These are phyloP conservation scores for Ophiocordyceps robertsii DNA, from an alignment of 2,329 filamentous ascomycete species.

Conservation along the genomic window DNA sequence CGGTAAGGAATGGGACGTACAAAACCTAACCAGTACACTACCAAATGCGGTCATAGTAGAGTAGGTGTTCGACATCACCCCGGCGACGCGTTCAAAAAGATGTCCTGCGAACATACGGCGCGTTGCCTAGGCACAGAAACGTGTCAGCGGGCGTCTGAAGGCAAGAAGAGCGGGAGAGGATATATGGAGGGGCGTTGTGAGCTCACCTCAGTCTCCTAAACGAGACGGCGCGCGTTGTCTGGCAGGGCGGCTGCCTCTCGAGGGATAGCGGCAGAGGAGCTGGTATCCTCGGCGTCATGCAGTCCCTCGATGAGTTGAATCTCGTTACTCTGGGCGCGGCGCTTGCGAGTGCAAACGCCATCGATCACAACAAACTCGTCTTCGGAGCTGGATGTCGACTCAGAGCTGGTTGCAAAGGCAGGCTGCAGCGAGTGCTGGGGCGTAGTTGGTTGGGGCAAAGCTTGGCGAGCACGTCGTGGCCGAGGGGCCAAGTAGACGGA, in stretches of 20 bases:
- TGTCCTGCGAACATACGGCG: slow-evolving; percentile 10
- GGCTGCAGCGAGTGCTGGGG: background rate
- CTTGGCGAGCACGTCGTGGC: background rate
- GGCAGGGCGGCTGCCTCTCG: background rate
- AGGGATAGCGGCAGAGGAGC: background rate
- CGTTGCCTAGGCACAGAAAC: background rate
- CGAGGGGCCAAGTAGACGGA: background rate
- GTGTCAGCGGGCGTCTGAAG: background rate
- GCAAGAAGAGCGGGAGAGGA: background rate
- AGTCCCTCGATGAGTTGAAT: slow-evolving; percentile 15
- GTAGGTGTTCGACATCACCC: slow-evolving; percentile 16
- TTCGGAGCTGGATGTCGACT: background rate
- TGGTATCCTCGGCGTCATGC: slow-evolving; percentile 5
- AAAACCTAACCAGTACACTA: slow-evolving; percentile 10
- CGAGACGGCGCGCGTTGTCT: background rate
- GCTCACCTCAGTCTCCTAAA: slow-evolving; percentile 2
- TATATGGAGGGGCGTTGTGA: background rate
- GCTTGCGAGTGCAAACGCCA: slow-evolving; percentile 16
- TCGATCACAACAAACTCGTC: slow-evolving; percentile 9
- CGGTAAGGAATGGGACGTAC: slow-evolving; percentile 6
- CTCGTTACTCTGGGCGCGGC: slow-evolving; percentile 15
- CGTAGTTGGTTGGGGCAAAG: too few species aligned
- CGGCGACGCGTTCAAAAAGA: slow-evolving; percentile 10
- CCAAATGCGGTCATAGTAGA: slow-evolving; percentile 13
- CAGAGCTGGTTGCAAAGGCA: background rate